Conservation (phyloP, 1,139 yeast genomes). For the Meyerozyma elateridarum region DNA sequence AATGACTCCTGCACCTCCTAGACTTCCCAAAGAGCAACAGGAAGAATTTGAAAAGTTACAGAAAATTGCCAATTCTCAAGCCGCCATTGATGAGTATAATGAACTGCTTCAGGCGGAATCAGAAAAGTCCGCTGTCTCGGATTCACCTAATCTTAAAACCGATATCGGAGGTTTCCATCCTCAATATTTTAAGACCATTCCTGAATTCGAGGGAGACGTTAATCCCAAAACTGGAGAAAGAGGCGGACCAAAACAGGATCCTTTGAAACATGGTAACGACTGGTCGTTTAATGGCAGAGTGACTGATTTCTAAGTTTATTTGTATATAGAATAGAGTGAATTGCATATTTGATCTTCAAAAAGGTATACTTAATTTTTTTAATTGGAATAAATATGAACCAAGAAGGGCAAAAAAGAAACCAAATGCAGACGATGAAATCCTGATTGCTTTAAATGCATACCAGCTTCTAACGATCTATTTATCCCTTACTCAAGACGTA, state of each 20-base stretch:
- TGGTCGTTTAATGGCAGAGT: conserved; percentile 95
- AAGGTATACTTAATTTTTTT: no score
- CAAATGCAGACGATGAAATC: no score
- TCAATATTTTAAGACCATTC: conserved; percentile 69
- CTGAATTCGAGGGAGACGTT: conserved; percentile 92
- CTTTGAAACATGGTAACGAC: conserved; percentile 78
- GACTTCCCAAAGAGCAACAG: conserved; percentile 80
- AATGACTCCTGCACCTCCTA: conserved; percentile 71
- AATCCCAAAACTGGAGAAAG: conserved; percentile 93
- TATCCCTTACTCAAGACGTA: no score
- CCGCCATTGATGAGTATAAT: conserved; percentile 75
- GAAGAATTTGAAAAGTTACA: conserved; percentile 88
- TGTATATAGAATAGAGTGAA: no score
- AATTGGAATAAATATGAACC: no score
- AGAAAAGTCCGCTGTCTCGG: conserved; percentile 23
- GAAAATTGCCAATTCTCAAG: conserved; percentile 73
- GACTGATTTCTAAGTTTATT: conserved; percentile 76
- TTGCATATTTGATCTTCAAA: no score
- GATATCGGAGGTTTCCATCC: conserved; percentile 69
- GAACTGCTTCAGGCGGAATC: conserved; percentile 26
- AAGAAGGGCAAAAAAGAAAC: no score
- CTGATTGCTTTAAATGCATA: no score
- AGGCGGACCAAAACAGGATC: conserved; percentile 99
- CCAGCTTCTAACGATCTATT: no score
- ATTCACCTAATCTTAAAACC: conserved; percentile 34